These are phyloP conservation scores for Antrodiella citrinella DNA, from an alignment of 768 basidiomycete genomes.

Conservation along the genomic window DNA sequence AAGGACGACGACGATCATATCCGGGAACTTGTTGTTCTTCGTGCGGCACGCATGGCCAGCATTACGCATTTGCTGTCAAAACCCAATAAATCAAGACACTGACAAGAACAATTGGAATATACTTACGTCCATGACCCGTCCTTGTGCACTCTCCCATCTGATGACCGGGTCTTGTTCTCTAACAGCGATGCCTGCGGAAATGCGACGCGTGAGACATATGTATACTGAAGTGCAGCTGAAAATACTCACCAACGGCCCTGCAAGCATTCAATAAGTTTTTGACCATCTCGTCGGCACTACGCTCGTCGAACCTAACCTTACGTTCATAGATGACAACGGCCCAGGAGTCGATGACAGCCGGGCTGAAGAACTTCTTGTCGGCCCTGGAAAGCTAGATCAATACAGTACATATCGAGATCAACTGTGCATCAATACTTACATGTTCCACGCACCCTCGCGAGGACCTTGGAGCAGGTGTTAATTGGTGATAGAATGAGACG, in stretches of 20 bases:
- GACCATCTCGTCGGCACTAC: slow-evolving; percentile 47
- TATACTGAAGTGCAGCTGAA: not conserved
- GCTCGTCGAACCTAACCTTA: slow-evolving; percentile 42
- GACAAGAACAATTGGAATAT: not conserved
- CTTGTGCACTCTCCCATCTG: slow-evolving; percentile 52
- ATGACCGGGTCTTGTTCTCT: slow-evolving; percentile 36
- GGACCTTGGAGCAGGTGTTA: no score
- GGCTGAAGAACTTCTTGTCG: slow-evolving; percentile 60
- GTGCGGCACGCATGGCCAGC: slow-evolving; percentile 40
- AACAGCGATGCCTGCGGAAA: slow-evolving; percentile 47
- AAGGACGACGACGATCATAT: slow-evolving; percentile 57
- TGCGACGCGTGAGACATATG: not conserved
- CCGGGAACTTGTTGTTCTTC: slow-evolving; percentile 36
- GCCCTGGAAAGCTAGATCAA: slow-evolving; percentile 35
- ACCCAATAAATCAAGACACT: not conserved
- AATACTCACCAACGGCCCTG: slow-evolving; percentile 49
- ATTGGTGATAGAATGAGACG: no score
- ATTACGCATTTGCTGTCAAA: slow-evolving; percentile 43
- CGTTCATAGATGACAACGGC: slow-evolving; percentile 61
- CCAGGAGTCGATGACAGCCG: slow-evolving; percentile 49
- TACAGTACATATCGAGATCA: not conserved
- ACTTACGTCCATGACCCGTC: slow-evolving; percentile 38
- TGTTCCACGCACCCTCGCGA: slow-evolving; percentile 70
- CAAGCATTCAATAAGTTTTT: slow-evolving; percentile 41
- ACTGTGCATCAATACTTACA: slow-evolving; percentile 33